Evolutionary conservation across 177 flowering plant species (phyloP).

Genomic region (Vitis hybrid): DNA sequence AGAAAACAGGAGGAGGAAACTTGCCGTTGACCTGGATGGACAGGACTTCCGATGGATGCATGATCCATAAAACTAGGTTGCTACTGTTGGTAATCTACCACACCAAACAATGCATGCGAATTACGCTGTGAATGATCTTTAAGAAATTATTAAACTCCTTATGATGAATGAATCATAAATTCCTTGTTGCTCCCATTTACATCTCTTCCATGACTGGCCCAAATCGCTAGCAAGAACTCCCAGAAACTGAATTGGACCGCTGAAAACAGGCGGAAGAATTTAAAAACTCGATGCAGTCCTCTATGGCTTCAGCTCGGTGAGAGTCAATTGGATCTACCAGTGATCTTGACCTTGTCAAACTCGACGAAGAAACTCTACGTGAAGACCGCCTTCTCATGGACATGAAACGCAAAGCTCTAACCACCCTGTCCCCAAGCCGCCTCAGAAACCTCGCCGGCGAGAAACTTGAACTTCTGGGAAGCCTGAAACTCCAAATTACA

Average conservation of each 20-base stretch:
- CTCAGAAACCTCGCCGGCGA: conserved; percentile 39
- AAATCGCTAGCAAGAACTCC: conserved; percentile 15
- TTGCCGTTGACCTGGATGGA: too few relatives aligned
- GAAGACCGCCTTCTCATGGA: conserved; percentile 36
- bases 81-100: too few relatives aligned
- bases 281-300: conserved; percentile 83
- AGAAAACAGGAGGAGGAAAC: too few relatives aligned
- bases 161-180: neutral
- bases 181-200: conserved; percentile 9
- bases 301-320: conserved; percentile 74
- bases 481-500: conserved; percentile 28
- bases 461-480: conserved; percentile 26
- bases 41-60: neutral
- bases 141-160: neutral
- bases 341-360: conserved; percentile 42
- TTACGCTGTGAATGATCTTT: too few relatives aligned
- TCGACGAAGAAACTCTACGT: conserved; percentile 35
- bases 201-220: neutral
- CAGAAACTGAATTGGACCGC: conserved; percentile 60
- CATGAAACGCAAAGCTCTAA: conserved; percentile 35
- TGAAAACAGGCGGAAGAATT: conserved; percentile 60
- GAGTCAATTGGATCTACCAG: conserved; percentile 45
- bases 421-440: conserved; percentile 41
- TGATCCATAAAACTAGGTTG: neutral
- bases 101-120: too few relatives aligned